A percentile compares a stretch with the other conserved stretches of the same genome.
phyloP scores from a whole-genome alignment of 306 rosid species.

The Cicer arietinum region DNA sequence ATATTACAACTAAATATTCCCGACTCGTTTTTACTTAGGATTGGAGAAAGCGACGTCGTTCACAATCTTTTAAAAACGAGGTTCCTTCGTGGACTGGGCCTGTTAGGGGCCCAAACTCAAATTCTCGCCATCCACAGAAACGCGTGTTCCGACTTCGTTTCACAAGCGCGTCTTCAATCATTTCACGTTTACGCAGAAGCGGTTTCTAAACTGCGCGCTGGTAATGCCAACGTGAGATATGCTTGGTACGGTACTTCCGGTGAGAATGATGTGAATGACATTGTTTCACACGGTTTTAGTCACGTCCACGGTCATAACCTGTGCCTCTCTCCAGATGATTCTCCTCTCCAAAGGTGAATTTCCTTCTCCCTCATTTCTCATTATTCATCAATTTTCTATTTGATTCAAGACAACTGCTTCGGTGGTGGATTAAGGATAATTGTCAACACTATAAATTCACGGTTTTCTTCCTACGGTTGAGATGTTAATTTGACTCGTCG shows the following conservation, averaged over 20 bases:
- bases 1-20: neutral
- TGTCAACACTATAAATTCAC: too few species aligned
- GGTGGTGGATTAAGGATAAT: too few species aligned
- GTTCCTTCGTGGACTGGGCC: constrained; percentile 58
- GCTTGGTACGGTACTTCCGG: constrained; percentile 74
- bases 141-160: constrained; percentile 42
- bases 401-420: too few species aligned
- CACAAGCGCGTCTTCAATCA: constrained; percentile 61
- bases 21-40: constrained; percentile 23
- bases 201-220: constrained; percentile 54
- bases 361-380: neutral
- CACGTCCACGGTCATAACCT: constrained; percentile 34
- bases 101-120: constrained; percentile 47
- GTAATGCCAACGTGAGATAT: constrained; percentile 68
- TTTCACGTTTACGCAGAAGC: constrained; percentile 67
- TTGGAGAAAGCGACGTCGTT: constrained; percentile 53
- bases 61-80: constrained; percentile 56
- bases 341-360: constrained; percentile 63
- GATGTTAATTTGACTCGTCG: too few species aligned
- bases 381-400: too few species aligned
- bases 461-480: too few species aligned
- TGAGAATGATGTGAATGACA: constrained; percentile 49
- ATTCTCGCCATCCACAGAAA: constrained; percentile 57
- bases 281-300: constrained; percentile 69
- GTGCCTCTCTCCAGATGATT: constrained; percentile 66